phyloP scores from a whole-genome alignment of 192 early-diverging fungal genomes.

The Dissophora globulifera region DNA sequence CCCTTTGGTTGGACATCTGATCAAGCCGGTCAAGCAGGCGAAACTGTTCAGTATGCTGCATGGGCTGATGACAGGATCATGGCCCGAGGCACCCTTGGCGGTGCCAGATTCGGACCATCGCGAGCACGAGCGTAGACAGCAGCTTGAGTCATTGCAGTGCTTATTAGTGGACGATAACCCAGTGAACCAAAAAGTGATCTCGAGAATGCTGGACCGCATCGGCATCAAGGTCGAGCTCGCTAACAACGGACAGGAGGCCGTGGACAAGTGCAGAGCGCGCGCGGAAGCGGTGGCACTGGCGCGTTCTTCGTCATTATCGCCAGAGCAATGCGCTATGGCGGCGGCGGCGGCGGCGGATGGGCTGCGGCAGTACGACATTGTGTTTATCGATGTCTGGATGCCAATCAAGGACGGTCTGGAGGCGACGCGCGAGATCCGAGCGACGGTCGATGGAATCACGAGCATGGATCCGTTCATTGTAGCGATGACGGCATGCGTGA shows the following conservation, averaged over 20 bases:
- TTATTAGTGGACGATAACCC: conserved; percentile 60
- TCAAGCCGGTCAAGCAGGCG: conserved; percentile 48
- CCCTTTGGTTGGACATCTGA: conserved; percentile 23
- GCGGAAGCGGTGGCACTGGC: conserved; percentile 24
- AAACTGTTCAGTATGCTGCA: conserved; percentile 50
- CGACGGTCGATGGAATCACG: conserved; percentile 27
- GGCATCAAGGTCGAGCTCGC: conserved; percentile 49
- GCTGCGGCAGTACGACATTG: conserved; percentile 49
- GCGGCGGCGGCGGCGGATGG: not conserved
- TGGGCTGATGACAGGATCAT: conserved; percentile 48
- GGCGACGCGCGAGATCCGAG: conserved; percentile 46
- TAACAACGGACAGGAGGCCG: conserved; percentile 54
- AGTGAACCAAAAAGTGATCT: conserved; percentile 56
- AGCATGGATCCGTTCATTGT: conserved; percentile 23
- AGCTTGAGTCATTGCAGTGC: conserved; percentile 37
- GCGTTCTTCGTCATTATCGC: not conserved
- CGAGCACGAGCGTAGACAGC: conserved; percentile 26
- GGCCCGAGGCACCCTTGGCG: conserved; percentile 24
- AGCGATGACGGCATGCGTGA: conserved; percentile 52
- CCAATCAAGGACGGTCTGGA: conserved; percentile 50
- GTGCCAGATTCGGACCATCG: conserved; percentile 18
- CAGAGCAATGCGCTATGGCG: not conserved
- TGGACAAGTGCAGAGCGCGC: conserved; percentile 31
- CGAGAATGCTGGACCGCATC: conserved; percentile 42
- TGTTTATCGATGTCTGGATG: conserved; percentile 57